Percentiles rank a stretch among this genome's conserved stretches.
These are phyloP conservation scores for Gnaphalium uliginosum DNA, from an alignment of 129 eudicot species.

Conservation along the genomic window DNA sequence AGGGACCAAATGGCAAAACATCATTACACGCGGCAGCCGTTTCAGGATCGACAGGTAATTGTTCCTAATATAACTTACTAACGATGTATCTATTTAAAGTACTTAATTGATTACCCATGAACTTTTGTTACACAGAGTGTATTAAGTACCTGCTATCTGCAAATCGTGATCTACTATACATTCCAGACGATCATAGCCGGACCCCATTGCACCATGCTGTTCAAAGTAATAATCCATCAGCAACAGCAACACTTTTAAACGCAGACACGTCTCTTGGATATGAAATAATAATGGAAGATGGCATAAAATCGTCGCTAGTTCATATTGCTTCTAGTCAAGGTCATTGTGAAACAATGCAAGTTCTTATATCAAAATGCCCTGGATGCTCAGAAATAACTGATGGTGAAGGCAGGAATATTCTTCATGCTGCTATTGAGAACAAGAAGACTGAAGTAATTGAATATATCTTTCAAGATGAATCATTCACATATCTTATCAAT, in stretches of 20 bases:
- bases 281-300: background rate
- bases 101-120: no score
- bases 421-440: background rate
- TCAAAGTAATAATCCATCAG: background rate
- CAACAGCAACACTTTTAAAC: background rate
- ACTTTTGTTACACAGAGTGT: background rate
- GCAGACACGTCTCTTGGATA: background rate
- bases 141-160: background rate
- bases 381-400: background rate
- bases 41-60: no score
- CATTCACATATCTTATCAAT: background rate
- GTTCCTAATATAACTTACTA: no score
- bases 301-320: background rate
- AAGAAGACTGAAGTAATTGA: background rate
- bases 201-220: slow-evolving; percentile 5
- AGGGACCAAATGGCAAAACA: slow-evolving; percentile 31
- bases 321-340: background rate
- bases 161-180: background rate
- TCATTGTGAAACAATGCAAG: background rate
- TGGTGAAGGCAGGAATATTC: slow-evolving; percentile 22
- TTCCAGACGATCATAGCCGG: background rate
- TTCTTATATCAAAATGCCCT: background rate
- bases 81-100: no score
- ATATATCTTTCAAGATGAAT: background rate
- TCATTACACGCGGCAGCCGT: slow-evolving; percentile 29